A percentile compares a stretch with the other conserved stretches of the same genome.
These are phyloP conservation scores for Lablab purpureus DNA, from an alignment of 306 rosid genomes.

Conservation along the genomic window DNA sequence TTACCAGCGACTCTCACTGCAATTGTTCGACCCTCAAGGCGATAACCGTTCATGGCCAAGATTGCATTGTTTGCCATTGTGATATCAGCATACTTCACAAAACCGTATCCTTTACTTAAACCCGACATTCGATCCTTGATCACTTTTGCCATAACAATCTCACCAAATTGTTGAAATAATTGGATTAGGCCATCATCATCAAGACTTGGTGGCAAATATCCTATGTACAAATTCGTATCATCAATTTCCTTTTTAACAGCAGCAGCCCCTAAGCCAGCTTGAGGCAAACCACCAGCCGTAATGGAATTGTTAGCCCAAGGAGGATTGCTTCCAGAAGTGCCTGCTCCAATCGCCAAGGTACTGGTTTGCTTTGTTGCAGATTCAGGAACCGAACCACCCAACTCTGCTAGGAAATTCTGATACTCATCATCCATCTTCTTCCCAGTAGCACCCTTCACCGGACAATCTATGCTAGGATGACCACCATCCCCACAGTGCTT, in stretches of 20 bases:
- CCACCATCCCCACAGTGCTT: constrained; percentile 99
- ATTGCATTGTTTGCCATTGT: constrained; percentile 96
- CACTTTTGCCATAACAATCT: constrained; percentile 97
- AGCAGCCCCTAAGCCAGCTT: constrained; percentile 75
- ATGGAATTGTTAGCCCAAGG: constrained; percentile 85
- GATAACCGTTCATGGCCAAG: constrained; percentile 89
- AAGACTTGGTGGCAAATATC: constrained; percentile 92
- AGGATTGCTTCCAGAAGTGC: constrained; percentile 81
- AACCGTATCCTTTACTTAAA: constrained; percentile 95
- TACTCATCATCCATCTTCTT: constrained; percentile 84
- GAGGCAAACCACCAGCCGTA: constrained; percentile 52
- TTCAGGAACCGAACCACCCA: constrained; percentile 74
- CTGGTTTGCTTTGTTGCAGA: constrained; percentile 58
- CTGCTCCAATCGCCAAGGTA: constrained; percentile 73
- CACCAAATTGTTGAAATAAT: constrained; percentile 91
- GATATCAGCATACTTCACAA: constrained; percentile 89
- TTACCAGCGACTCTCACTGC: constrained; percentile 98
- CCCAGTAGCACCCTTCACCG: constrained; percentile 85
- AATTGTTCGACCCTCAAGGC: constrained; percentile 91
- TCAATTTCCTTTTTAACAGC: constrained; percentile 86
- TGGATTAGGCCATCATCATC: constrained; percentile 91
- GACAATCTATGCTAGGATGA: constrained; percentile 96
- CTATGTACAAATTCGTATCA: constrained; percentile 94
- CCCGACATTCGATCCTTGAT: constrained; percentile 85
- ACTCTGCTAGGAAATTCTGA: constrained; percentile 96